Evolutionary conservation across 805 yeast genomes (phyloP), one percentile per base, ranked within the genome.

Genomic region (Metschnikowia amazonensis): DNA sequence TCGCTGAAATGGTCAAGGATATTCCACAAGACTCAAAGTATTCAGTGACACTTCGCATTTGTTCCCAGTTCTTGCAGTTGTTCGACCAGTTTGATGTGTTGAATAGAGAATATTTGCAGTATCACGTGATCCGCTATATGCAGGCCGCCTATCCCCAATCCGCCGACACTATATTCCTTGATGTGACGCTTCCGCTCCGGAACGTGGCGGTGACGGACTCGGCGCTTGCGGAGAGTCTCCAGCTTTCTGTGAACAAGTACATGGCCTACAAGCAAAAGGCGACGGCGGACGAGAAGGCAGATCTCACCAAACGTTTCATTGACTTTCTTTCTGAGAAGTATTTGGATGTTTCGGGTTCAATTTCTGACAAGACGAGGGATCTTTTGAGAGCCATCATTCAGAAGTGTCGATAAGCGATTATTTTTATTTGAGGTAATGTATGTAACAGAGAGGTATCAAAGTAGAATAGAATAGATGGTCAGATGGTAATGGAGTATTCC

Each of bases 41-140:
- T 41, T 70, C 66, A 14, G 70, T 75, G 45, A 62, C 75, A 2
- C 60, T 70, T 49, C 72, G 60, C 7, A 58, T 75, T 17, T 64
- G 73, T 3, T 51, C 60, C 11, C 56, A 68, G 31, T 76, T 80
- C 50, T 65, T 89, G 44, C 56, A 58, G 1, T 61, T 88, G n/a
- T 72, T 90, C 56, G 92, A 85, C 60, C 67, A 77, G 51, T 90
- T 85, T 65, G 74, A 72, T 3, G 82, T 78, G 47, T 73, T 92
- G 58, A 84, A 87, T 59, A 77, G 92, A 61, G 74, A 69, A 20
- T 76, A 88, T 60, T 68, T 90, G 56, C 73, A 80, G 51, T 74
- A 72, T 47, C 94, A 87, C 62, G 75, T 88, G 8, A 64, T 87
- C 30, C 70, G 72, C 42, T 76, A 72, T 57, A 65, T 86, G 52